These are phyloP conservation scores for Starmera quercuum DNA, from an alignment of 805 yeast species.

Conservation along the genomic window DNA sequence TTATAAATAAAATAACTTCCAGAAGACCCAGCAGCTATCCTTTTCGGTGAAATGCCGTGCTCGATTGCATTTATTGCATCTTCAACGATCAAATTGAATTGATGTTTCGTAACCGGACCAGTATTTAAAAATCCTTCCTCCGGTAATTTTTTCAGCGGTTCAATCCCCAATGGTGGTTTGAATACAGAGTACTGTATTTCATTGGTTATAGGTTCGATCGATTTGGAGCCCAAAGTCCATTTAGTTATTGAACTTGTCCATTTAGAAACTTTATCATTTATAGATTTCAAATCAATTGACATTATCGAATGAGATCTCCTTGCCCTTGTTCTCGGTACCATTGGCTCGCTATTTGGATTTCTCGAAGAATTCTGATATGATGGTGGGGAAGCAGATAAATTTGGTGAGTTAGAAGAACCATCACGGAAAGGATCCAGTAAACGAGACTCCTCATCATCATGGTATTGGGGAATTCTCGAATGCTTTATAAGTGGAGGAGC, in stretches of 20 bases:
- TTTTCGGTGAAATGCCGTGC: slow-evolving; percentile 34
- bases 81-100: slow-evolving; percentile 34
- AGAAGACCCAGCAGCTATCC: slow-evolving; percentile 60
- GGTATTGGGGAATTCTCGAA: not conserved
- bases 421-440: slow-evolving; percentile 1
- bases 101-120: slow-evolving; percentile 19
- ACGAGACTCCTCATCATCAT: slow-evolving; percentile 4
- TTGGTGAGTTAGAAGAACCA: not conserved
- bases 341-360: not conserved
- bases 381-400: slow-evolving; percentile 1
- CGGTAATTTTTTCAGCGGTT: slow-evolving; percentile 22
- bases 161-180: slow-evolving; percentile 27
- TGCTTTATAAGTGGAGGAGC: slow-evolving; percentile 4
- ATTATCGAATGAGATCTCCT: slow-evolving; percentile 15
- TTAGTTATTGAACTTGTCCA: slow-evolving; percentile 21
- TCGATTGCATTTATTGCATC: slow-evolving; percentile 40
- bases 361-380: not conserved
- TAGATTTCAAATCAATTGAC: slow-evolving; percentile 14
- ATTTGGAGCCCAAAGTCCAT: slow-evolving; percentile 17
- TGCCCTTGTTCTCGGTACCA: not conserved
- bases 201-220: slow-evolving; percentile 19
- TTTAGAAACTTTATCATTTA: slow-evolving; percentile 15
- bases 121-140: slow-evolving; percentile 16
- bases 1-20: slow-evolving; percentile 58
- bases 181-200: slow-evolving; percentile 53